Percentiles rank a stretch among this genome's conserved stretches.
These are phyloP conservation scores for Gossypium aridum DNA, from an alignment of 441 rosid species.

Conservation along the genomic window DNA sequence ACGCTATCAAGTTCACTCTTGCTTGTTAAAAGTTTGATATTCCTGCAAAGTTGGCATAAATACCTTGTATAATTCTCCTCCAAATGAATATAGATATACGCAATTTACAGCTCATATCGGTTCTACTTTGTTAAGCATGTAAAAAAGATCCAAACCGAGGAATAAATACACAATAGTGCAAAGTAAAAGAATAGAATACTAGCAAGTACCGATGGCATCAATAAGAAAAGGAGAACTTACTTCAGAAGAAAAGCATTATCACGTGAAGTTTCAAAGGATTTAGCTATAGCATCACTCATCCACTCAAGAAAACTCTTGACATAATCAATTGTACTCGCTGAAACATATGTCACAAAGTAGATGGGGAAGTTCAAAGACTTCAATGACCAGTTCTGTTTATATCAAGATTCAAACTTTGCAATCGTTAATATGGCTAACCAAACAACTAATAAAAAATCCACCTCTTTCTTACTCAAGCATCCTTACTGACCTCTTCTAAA, in stretches of 20 bases:
- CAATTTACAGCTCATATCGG: background rate
- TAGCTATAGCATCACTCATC: constrained; percentile 97
- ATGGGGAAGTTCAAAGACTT: constrained; percentile 67
- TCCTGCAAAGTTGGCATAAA: constrained; percentile 45
- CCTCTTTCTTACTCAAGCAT: background rate
- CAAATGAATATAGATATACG: background rate
- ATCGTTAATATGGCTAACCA: constrained; percentile 7
- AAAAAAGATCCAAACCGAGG: constrained; percentile 4
- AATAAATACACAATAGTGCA: background rate
- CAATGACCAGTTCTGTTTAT: constrained; percentile 60
- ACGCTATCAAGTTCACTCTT: constrained; percentile 81
- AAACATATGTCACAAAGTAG: constrained; percentile 78
- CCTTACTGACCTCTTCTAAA: constrained; percentile 69
- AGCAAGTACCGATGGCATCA: background rate
- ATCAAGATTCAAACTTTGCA: constrained; percentile 21
- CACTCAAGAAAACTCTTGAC: constrained; percentile 98
- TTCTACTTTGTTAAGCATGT: background rate
- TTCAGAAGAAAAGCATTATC: constrained; percentile 91
- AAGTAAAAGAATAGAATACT: background rate
- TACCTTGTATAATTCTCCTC: background rate
- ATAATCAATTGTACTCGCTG: constrained; percentile 94
- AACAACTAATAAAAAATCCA: background rate
- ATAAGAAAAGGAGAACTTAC: constrained; percentile 34
- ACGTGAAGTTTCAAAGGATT: constrained; percentile 94
- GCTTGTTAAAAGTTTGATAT: constrained; percentile 72